phyloP scores from a whole-genome alignment of 805 yeast species.

The Teunomyces atbi region DNA sequence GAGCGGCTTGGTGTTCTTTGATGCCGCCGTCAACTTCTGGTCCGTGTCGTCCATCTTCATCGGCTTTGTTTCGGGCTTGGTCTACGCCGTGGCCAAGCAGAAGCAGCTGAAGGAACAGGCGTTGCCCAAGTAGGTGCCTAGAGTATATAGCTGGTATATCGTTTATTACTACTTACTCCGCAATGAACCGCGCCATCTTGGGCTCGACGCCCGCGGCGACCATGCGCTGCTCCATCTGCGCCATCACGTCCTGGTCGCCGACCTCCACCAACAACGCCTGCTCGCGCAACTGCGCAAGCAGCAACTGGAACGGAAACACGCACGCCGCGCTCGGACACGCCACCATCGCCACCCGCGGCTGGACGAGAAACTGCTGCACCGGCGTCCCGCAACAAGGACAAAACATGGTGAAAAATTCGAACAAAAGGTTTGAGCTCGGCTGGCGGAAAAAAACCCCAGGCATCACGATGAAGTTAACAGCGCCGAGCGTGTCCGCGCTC shows the following conservation, averaged over 20 bases:
- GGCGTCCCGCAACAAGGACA: slow-evolving; percentile 30
- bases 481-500: slow-evolving; percentile 60
- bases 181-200: slow-evolving; percentile 26
- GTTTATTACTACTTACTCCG: slow-evolving; percentile 10
- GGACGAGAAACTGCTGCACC: slow-evolving; percentile 25
- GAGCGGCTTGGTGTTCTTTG: slow-evolving; percentile 91
- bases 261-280: slow-evolving; percentile 20
- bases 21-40: slow-evolving; percentile 91
- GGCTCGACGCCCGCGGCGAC: slow-evolving; percentile 23
- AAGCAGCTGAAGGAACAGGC: slow-evolving; percentile 59
- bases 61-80: slow-evolving; percentile 95
- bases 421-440: too few relatives aligned
- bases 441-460: too few relatives aligned
- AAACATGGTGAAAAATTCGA: slow-evolving; percentile 12
- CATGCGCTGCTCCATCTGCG: slow-evolving; percentile 24
- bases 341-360: slow-evolving; percentile 23
- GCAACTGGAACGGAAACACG: slow-evolving; percentile 33
- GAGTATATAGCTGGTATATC: not conserved
- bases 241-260: slow-evolving; percentile 24
- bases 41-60: slow-evolving; percentile 86
- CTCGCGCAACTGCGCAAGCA: slow-evolving; percentile 26
- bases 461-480: slow-evolving; percentile 51
- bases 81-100: slow-evolving; percentile 93
- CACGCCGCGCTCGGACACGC: slow-evolving; percentile 29
- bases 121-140: not conserved